A percentile compares a stretch with the other conserved stretches of the same genome.
Conservation (phyloP, 495 filamentous ascomycete genomes). For the Jackrogersella minutella region DNA sequence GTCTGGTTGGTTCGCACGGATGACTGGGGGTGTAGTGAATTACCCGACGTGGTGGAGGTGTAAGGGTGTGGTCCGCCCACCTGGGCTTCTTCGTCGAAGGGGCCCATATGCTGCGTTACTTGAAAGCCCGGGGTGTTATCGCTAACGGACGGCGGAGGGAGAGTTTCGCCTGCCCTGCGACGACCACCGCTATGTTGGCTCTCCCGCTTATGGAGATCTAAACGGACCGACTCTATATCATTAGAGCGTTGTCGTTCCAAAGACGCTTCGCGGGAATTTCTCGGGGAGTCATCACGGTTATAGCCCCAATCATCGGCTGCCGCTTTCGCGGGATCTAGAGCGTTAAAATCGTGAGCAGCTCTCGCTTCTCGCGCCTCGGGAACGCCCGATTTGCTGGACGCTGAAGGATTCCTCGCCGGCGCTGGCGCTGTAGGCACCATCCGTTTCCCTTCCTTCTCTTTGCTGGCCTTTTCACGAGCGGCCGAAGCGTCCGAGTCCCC, state of each 20-base stretch:
- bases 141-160: conserved; percentile 38
- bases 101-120: conserved; percentile 43
- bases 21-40: conserved; percentile 20
- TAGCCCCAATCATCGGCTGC: conserved; percentile 53
- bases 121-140: conserved; percentile 44
- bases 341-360: conserved; percentile 52
- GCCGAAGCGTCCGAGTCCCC: conserved; percentile 67
- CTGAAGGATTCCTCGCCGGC: conserved; percentile 15
- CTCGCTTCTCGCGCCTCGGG: conserved; percentile 44
- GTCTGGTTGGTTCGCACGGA: conserved; percentile 19
- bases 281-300: conserved; percentile 46
- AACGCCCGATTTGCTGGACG: conserved; percentile 16
- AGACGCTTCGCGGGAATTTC: conserved; percentile 38
- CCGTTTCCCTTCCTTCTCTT: conserved; percentile 68
- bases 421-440: conserved; percentile 57
- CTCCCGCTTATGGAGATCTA: conserved; percentile 44
- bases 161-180: conserved; percentile 53
- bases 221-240: conserved; percentile 35
- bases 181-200: conserved; percentile 56
- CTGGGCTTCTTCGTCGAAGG: conserved; percentile 44
- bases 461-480: conserved; percentile 65
- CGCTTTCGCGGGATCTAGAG: conserved; percentile 46
- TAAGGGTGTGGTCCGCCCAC: conserved; percentile 37
- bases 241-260: conserved; percentile 43
- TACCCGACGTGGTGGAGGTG: neutral